These are phyloP conservation scores for Tetrapisispora arboricola DNA, from an alignment of 805 yeast species.

Conservation along the genomic window DNA sequence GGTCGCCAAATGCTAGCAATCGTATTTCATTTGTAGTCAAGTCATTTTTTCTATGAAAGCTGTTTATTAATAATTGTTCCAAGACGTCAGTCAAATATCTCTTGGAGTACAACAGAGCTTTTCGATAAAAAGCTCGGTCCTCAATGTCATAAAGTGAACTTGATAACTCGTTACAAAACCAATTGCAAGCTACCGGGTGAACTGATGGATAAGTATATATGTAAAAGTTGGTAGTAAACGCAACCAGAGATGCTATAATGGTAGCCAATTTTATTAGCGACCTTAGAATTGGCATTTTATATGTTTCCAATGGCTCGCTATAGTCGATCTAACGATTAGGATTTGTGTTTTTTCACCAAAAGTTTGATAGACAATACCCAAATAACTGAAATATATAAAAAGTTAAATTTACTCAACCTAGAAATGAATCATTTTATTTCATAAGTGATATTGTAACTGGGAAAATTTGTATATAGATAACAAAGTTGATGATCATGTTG, in stretches of 20 bases:
- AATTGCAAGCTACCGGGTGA: slow-evolving; percentile 44
- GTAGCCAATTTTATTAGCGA: background rate
- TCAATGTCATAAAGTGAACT: slow-evolving; percentile 1
- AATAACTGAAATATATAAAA: too few relatives aligned
- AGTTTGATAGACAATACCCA: too few relatives aligned
- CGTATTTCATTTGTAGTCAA: slow-evolving; percentile 29
- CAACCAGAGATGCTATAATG: slow-evolving; percentile 17
- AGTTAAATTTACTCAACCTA: too few relatives aligned
- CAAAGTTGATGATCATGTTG: too few relatives aligned
- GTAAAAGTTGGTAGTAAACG: slow-evolving; percentile 47
- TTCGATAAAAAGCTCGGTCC: background rate
- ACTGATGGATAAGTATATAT: slow-evolving; percentile 71
- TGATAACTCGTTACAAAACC: slow-evolving; percentile 32
- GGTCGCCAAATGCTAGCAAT: slow-evolving; percentile 85
- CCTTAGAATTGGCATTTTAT: background rate
- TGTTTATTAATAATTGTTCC: slow-evolving; percentile 9
- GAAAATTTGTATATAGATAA: too few relatives aligned
- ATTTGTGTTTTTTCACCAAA: too few relatives aligned
- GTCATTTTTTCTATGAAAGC: background rate
- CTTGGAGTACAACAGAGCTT: background rate
- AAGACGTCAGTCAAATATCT: background rate
- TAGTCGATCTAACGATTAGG: too few relatives aligned
- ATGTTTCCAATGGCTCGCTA: too few relatives aligned
- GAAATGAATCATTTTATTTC: too few relatives aligned
- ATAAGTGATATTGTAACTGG: too few relatives aligned